Percentiles rank a stretch among this genome's conserved stretches.
Conservation (phyloP, 2,329 filamentous ascomycete species). For the Leptosphaerulina australis region DNA sequence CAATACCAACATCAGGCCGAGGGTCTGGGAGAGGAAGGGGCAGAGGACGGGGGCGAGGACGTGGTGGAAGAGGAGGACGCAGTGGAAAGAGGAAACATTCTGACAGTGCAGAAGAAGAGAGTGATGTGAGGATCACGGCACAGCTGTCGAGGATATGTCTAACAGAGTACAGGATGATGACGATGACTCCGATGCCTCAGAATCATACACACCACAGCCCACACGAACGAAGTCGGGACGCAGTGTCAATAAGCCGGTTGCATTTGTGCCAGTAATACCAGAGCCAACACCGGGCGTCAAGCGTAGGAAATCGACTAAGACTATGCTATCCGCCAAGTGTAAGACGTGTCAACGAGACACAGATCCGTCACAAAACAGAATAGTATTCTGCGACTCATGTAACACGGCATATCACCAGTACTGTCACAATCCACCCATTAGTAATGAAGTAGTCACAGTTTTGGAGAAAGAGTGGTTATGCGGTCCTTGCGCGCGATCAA, state of each 20-base stretch:
- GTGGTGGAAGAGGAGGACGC: conserved; percentile 45
- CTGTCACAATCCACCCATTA: conserved; percentile 78
- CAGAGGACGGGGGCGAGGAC: conserved; percentile 43
- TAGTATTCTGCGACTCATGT: conserved; percentile 86
- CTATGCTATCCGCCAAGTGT: conserved; percentile 64
- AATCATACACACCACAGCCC: conserved; percentile 60
- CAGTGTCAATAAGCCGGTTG: conserved; percentile 69
- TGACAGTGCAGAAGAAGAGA: conserved; percentile 44
- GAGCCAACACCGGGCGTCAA: conserved; percentile 57
- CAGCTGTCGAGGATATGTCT: conserved; percentile 12
- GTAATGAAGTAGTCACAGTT: conserved; percentile 70
- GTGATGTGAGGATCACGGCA: conserved; percentile 37
- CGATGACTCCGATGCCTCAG: conserved; percentile 49
- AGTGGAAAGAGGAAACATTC: conserved; percentile 49
- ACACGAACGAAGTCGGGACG: conserved; percentile 79
- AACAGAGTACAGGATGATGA: conserved; percentile 33
- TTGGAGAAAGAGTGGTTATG: conserved; percentile 76
- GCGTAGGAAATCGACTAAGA: conserved; percentile 64
- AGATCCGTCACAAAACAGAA: conserved; percentile 75
- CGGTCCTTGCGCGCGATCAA: conserved; percentile 58
- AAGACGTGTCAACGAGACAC: conserved; percentile 74
- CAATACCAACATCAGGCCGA: conserved; percentile 39
- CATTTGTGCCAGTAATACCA: conserved; percentile 64
- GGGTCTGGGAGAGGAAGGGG: conserved; percentile 48
- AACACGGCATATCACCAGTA: conserved; percentile 80